Conservation (phyloP, 768 basidiomycete genomes). For the Polyporus arcularius region DNA sequence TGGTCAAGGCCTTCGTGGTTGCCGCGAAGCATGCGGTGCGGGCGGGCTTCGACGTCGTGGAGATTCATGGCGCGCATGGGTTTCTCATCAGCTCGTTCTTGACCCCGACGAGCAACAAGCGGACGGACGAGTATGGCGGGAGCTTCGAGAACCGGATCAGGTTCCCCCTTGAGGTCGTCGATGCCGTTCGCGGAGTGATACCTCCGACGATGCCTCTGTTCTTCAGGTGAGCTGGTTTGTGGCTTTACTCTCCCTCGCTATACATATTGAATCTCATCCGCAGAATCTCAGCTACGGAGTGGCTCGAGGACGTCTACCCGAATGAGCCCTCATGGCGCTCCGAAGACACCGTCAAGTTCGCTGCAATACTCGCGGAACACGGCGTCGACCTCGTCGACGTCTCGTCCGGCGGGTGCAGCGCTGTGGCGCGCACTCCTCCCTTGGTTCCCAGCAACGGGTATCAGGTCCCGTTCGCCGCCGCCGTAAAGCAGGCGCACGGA, state of each 20-base stretch:
- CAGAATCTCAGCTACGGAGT: constrained; percentile 73
- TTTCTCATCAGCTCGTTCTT: constrained; percentile 35
- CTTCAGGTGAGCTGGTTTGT: constrained; percentile 46
- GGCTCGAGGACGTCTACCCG: constrained; percentile 59
- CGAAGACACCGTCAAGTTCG: constrained; percentile 65
- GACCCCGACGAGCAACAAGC: constrained; percentile 42
- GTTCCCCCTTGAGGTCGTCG: constrained; percentile 32
- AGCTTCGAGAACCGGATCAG: constrained; percentile 49
- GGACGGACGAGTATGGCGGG: constrained; percentile 50
- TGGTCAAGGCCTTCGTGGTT: constrained; percentile 39
- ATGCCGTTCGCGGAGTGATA: constrained; percentile 51
- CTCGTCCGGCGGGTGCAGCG: constrained; percentile 60
- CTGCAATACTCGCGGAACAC: constrained; percentile 55
- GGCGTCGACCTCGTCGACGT: constrained; percentile 79
- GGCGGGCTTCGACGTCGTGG: constrained; percentile 34
- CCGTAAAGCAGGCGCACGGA: constrained; percentile 48
- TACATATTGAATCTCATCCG: background rate
- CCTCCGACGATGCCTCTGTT: constrained; percentile 63
- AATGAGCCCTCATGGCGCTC: constrained; percentile 65
- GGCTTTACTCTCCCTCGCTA: background rate
- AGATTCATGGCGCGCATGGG: constrained; percentile 27
- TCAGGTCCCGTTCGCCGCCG: constrained; percentile 22
- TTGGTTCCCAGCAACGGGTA: constrained; percentile 29
- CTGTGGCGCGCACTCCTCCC: constrained; percentile 31
- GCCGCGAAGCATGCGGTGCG: constrained; percentile 33